Conservation (phyloP, 1,139 yeast species). For the Candida sojae region DNA sequence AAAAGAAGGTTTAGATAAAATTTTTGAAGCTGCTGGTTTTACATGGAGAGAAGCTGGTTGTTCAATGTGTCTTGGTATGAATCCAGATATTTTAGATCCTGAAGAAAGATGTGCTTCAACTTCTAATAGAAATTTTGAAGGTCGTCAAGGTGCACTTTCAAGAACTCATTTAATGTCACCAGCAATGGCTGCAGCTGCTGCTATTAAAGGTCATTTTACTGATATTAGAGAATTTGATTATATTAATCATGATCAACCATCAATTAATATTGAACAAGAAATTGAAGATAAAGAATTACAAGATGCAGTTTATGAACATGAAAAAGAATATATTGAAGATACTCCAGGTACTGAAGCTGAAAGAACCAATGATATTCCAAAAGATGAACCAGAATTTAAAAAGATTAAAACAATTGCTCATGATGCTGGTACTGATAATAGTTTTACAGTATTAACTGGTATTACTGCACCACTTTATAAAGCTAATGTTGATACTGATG, state of each 20-base stretch:
- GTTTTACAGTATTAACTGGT: slow-evolving; percentile 75
- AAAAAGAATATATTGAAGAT: slow-evolving; percentile 54
- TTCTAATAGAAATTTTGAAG: slow-evolving; percentile 97
- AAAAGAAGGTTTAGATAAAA: slow-evolving; percentile 87
- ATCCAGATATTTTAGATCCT: slow-evolving; percentile 93
- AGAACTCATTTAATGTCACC: slow-evolving; percentile 98
- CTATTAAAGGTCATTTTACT: slow-evolving; percentile 84
- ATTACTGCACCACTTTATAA: slow-evolving; percentile 91
- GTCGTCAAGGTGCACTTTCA: slow-evolving; percentile 97
- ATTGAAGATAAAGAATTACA: slow-evolving; percentile 59
- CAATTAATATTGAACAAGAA: slow-evolving; percentile 55
- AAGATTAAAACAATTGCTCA: slow-evolving; percentile 26
- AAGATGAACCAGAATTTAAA: slow-evolving; percentile 34
- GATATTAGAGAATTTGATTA: slow-evolving; percentile 84
- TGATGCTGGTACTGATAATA: slow-evolving; percentile 60
- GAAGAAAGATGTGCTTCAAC: slow-evolving; percentile 98
- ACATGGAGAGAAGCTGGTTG: slow-evolving; percentile 99
- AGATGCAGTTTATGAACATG: slow-evolving; percentile 70
- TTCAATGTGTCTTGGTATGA: slow-evolving; percentile 99
- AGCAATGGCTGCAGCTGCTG: slow-evolving; percentile 99
- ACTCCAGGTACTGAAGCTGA: slow-evolving; percentile 45
- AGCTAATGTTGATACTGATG: slow-evolving; percentile 97
- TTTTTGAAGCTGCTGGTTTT: slow-evolving; percentile 89
- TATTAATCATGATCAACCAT: slow-evolving; percentile 60
- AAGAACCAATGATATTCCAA: slow-evolving; percentile 59